phyloP scores from a whole-genome alignment of 192 early-diverging fungal genomes.

The Umbelopsis vinacea region DNA sequence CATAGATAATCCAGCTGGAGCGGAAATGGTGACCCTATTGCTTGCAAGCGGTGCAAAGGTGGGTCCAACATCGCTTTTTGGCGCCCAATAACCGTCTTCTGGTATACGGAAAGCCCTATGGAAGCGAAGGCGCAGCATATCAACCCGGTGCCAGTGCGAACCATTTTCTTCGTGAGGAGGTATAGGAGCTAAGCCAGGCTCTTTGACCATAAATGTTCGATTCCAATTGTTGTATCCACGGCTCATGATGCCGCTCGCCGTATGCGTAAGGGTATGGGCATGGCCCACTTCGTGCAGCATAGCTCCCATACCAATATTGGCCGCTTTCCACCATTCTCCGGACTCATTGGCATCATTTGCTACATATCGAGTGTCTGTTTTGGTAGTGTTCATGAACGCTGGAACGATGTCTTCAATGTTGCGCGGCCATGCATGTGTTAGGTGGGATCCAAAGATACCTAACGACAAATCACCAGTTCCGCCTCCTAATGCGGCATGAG shows the following conservation, averaged over 20 bases:
- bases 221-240: slow-evolving; percentile 71
- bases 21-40: slow-evolving; percentile 41
- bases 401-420: slow-evolving; percentile 61
- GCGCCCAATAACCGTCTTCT: slow-evolving; percentile 31
- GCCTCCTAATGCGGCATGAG: slow-evolving; percentile 71
- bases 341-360: slow-evolving; percentile 67
- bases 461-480: slow-evolving; percentile 51
- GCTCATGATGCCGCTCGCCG: slow-evolving; percentile 62
- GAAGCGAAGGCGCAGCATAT: slow-evolving; percentile 60
- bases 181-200: slow-evolving; percentile 54
- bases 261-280: slow-evolving; percentile 60
- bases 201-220: slow-evolving; percentile 66
- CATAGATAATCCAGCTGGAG: slow-evolving; percentile 57
- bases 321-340: slow-evolving; percentile 62
- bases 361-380: slow-evolving; percentile 55
- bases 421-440: slow-evolving; percentile 65
- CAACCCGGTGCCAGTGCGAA: slow-evolving; percentile 68
- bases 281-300: slow-evolving; percentile 79
- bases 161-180: slow-evolving; percentile 59
- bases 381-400: slow-evolving; percentile 60
- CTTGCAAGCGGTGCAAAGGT: slow-evolving; percentile 38
- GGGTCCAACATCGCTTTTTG: slow-evolving; percentile 13
- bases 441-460: slow-evolving; percentile 74
- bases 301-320: slow-evolving; percentile 73
- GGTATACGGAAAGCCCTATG: slow-evolving; percentile 65